Base-by-base conservation (phyloP, 1,284 basidiomycete species). In the Malassezia vespertilionis region DNA sequence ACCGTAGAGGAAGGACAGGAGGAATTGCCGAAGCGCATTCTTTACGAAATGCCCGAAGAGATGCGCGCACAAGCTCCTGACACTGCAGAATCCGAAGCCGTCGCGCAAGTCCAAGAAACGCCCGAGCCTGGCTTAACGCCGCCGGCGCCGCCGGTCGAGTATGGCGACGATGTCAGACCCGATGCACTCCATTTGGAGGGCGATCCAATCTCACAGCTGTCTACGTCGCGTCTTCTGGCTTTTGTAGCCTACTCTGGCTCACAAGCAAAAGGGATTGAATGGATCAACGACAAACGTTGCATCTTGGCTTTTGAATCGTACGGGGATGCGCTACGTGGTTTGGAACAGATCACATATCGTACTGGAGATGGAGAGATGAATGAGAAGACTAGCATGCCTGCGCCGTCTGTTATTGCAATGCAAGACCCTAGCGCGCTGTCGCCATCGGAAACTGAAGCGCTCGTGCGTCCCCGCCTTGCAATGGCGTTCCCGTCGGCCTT, bases 221-320 rank as follows among this genome's bases (percentile, higher is more conserved):
- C 67, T 10, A 70, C 67, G 2, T 69, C 65, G 4, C 58, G 67
- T 12, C 56, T 70, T 2, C 65, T 70, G 42, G 63, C 63, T 1
- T 67, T 61, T 36, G 45, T 70, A 26, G 63, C 62, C 1, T 53
- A 65, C 38, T 63, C 52, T 12, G 65, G 63, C 3, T 62, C 65
- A 3, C 57, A 58, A 18, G 65, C 67, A 4, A 43, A 64, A 1
- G 67, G 65, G 1, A 40, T 70, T 17, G 67, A 70, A 44, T 70
- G 67, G 67, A 60, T 70, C 47, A 58, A 64, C 38, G 67, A 70
- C 32, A 38, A 49, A 35, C 42, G 57, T 18, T 65, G 62, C 40
- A 61, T 61, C 20, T 32, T 70, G n/a, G 65, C 69, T 14, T 70
- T 70, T 42, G 44, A 46, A 11, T 40, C 48, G 12, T 45, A 44